These are phyloP conservation scores for Pythium monospermum DNA, from an alignment of 352 stramenopile species.

Conservation along the genomic window DNA sequence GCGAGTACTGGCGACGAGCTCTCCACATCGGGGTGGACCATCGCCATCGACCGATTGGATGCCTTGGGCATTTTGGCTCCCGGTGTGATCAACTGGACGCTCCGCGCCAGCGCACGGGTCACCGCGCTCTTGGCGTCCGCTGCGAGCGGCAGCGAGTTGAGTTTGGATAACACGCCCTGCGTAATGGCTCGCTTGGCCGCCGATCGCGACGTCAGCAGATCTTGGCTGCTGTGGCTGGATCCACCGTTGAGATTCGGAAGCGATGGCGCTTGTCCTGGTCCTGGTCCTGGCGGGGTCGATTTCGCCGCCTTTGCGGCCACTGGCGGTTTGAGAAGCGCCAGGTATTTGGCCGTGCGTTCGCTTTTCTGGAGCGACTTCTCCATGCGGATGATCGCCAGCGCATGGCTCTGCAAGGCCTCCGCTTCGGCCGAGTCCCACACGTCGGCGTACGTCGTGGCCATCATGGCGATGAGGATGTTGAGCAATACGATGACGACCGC, in stretches of 20 bases:
- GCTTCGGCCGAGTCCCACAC: constrained; percentile 52
- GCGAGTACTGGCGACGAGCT: too few relatives aligned
- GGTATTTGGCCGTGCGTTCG: constrained; percentile 34
- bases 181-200: constrained; percentile 28
- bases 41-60: constrained; percentile 13
- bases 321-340: constrained; percentile 25
- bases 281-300: too few relatives aligned
- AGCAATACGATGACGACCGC: constrained; percentile 56
- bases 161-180: constrained; percentile 21
- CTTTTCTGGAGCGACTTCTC: constrained; percentile 37
- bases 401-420: constrained; percentile 50
- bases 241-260: constrained; percentile 5
- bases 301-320: not conserved
- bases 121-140: constrained; percentile 11
- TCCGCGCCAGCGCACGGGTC: constrained; percentile 3
- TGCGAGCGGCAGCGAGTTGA: constrained; percentile 19
- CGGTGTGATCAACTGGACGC: not conserved
- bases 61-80: not conserved
- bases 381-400: constrained; percentile 46
- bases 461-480: constrained; percentile 74
- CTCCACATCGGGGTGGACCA: too few relatives aligned
- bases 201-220: constrained; percentile 19
- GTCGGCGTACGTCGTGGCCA: constrained; percentile 57
- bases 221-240: constrained; percentile 2
- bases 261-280: constrained; percentile 4